These are phyloP conservation scores for Moesziomyces sp. DNA, from an alignment of 1,284 basidiomycete species.

Conservation along the genomic window DNA sequence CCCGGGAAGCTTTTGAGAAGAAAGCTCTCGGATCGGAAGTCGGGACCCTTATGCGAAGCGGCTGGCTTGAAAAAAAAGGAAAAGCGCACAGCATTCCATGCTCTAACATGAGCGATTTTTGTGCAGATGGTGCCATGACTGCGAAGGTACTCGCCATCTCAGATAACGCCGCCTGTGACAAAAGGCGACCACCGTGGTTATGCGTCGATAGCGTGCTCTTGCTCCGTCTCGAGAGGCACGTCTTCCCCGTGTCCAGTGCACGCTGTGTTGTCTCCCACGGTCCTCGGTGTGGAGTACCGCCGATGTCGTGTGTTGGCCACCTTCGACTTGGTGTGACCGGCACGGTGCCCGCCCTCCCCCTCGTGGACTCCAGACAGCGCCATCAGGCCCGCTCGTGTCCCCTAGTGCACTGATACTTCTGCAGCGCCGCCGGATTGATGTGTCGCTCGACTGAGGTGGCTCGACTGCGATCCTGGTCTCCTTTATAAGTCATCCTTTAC, in stretches of 20 bases:
- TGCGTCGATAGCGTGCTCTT: constrained; percentile 16
- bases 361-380: not conserved
- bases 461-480: too few relatives aligned
- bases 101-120: not conserved
- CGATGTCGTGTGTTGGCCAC: constrained; percentile 38
- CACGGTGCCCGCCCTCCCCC: constrained; percentile 18
- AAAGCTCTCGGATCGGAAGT: constrained; percentile 30
- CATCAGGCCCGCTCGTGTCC: too few relatives aligned
- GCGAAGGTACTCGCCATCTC: constrained; percentile 35
- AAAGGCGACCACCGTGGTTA: constrained; percentile 14
- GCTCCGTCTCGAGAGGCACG: constrained; percentile 5
- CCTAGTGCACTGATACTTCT: too few relatives aligned
- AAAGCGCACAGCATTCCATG: constrained; percentile 1
- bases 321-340: constrained; percentile 14
- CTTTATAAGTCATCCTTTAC: too few relatives aligned
- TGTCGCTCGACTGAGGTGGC: too few relatives aligned
- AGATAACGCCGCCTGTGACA: constrained; percentile 24
- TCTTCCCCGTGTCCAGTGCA: too few relatives aligned
- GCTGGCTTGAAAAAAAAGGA: not conserved
- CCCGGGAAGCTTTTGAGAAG: constrained; percentile 11
- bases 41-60: constrained; percentile 11
- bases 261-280: too few relatives aligned
- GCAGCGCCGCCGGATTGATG: too few relatives aligned
- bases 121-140: constrained; percentile 38
- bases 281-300: not conserved